Evolutionary conservation across 139 green algal species (phyloP).

Genomic region (Chlamydomonas schloesseri): DNA sequence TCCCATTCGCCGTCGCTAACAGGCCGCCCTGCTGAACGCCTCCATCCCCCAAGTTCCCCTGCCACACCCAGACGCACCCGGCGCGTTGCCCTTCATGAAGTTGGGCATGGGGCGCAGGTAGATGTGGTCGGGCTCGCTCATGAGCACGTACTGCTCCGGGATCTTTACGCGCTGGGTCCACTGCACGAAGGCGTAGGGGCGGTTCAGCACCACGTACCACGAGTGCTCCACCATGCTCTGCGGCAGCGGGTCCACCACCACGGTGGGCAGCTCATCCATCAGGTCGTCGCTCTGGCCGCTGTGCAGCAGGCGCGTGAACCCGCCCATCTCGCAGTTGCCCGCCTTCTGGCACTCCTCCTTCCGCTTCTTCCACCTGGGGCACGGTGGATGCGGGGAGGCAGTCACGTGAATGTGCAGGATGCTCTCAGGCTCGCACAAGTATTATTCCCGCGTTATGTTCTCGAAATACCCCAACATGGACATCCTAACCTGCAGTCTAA

Average conservation of each 20-base stretch:
- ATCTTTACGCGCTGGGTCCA: constrained; percentile 86
- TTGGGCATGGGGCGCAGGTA: constrained; percentile 95
- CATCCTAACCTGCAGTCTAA: too few relatives aligned
- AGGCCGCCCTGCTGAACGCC: too few relatives aligned
- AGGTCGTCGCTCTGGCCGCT: constrained; percentile 89
- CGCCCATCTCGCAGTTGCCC: constrained; percentile 72
- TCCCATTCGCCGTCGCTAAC: too few relatives aligned
- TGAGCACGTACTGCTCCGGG: constrained; percentile 93
- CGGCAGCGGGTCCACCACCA: constrained; percentile 91
- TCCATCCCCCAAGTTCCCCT: too few relatives aligned
- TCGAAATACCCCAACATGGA: too few relatives aligned
- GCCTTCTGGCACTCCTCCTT: constrained; percentile 78
- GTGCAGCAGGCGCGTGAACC: constrained; percentile 97
- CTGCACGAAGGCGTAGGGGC: constrained; percentile 95
- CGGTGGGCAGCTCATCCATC: constrained; percentile 96
- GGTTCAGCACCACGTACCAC: constrained; percentile 95
- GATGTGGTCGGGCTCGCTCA: constrained; percentile 98
- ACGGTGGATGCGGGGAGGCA: too few relatives aligned
- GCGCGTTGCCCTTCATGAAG: constrained; percentile 79
- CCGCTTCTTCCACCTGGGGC: constrained; percentile 85
- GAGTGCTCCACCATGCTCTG: constrained; percentile 75
- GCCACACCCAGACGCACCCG: constrained; percentile 48
- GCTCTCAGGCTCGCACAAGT: too few relatives aligned
- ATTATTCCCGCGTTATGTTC: too few relatives aligned
- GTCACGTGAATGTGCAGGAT: too few relatives aligned